phyloP scores from a whole-genome alignment of 2,329 filamentous ascomycete genomes.

The Fusarium denticulatum region DNA sequence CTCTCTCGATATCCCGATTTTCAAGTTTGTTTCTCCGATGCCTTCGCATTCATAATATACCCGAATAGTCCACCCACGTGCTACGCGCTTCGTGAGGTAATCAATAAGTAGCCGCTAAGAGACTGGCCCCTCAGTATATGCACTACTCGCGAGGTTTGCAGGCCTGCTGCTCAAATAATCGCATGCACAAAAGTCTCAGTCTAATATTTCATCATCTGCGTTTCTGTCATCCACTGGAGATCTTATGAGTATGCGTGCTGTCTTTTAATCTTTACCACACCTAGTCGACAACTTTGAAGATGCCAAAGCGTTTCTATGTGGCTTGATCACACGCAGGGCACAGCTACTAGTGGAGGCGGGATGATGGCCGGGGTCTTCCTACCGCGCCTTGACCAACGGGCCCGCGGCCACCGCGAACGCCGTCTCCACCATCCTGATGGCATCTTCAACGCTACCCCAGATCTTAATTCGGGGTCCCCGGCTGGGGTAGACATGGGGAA shows the following conservation, averaged over 20 bases:
- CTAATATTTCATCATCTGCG: background rate
- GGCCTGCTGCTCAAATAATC: background rate
- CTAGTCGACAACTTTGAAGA: rapidly evolving
- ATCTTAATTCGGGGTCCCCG: background rate
- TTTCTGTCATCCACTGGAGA: background rate
- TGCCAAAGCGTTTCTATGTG: rapidly evolving
- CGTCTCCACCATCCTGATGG: background rate
- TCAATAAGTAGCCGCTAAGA: rapidly evolving
- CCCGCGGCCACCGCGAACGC: background rate
- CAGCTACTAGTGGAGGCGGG: background rate
- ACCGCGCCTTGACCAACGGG: background rate
- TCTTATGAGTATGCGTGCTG: background rate
- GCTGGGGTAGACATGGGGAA: background rate
- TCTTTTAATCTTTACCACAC: too few relatives aligned
- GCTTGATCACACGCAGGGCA: rapidly evolving
- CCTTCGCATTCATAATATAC: background rate
- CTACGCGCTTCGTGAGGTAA: background rate
- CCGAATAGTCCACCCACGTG: too few relatives aligned
- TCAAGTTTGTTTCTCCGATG: background rate
- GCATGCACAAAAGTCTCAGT: too few relatives aligned
- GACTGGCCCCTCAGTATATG: background rate
- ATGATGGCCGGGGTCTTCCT: background rate
- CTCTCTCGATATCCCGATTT: background rate
- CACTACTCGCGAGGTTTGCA: background rate
- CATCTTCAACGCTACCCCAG: background rate